A percentile compares a stretch with the other conserved stretches of the same genome.
phyloP scores from a whole-genome alignment of 495 filamentous ascomycete species.

The Parathielavia appendiculata region DNA sequence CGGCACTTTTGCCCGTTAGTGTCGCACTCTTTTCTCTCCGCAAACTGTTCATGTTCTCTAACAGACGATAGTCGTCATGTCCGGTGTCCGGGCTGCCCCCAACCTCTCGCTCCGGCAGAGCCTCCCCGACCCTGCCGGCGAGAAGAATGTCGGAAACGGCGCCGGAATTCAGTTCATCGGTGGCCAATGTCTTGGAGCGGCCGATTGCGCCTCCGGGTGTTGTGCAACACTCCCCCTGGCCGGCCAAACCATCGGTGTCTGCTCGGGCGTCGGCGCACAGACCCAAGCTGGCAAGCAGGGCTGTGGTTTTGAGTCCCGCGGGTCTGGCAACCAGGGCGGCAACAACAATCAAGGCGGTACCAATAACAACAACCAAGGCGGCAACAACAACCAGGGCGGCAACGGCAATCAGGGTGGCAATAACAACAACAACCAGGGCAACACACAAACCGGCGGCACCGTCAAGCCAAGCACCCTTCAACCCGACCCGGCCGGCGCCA shows the following conservation, averaged over 20 bases:
- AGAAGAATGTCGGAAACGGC: slow-evolving; percentile 40
- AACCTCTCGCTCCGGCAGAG: slow-evolving; percentile 46
- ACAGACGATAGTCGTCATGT: slow-evolving; percentile 39
- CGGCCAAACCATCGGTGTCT: slow-evolving; percentile 33
- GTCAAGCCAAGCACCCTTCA: slow-evolving; percentile 19
- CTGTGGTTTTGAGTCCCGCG: slow-evolving; percentile 25
- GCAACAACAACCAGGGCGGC: neutral
- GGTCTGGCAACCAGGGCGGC: neutral
- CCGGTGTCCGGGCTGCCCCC: slow-evolving; percentile 50
- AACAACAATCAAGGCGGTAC: neutral
- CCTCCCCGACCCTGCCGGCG: slow-evolving; percentile 30
- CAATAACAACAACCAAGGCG: neutral
- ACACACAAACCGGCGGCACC: slow-evolving; percentile 3
- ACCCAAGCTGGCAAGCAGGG: slow-evolving; percentile 32
- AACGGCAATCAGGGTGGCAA: neutral
- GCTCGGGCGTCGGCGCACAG: slow-evolving; percentile 31
- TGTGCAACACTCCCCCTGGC: slow-evolving; percentile 30
- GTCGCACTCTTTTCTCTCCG: neutral
- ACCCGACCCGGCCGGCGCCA: slow-evolving; percentile 23
- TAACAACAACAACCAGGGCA: neutral
- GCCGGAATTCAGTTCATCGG: slow-evolving; percentile 41
- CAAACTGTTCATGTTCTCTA: neutral
- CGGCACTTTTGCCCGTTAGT: slow-evolving; percentile 23
- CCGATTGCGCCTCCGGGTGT: slow-evolving; percentile 40
- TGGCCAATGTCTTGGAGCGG: slow-evolving; percentile 37